These are phyloP conservation scores for Alternaria burnsii DNA, from an alignment of 2,329 filamentous ascomycete species.

Conservation along the genomic window DNA sequence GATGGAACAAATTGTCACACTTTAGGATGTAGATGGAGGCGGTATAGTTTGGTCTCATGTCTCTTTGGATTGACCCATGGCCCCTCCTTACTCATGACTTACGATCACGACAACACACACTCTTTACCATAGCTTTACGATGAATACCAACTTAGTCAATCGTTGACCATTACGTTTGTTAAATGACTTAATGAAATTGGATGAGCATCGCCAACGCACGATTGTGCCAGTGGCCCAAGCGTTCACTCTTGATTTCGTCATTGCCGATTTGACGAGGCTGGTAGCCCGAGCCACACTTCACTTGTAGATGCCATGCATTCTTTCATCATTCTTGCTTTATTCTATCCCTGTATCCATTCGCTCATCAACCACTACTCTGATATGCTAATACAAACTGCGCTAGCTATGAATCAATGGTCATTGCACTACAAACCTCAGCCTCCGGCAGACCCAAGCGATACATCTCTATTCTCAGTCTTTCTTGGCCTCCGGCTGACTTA, in stretches of 20 bases:
- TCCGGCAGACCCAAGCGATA: too few species aligned
- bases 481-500: neutral
- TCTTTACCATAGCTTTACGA: neutral
- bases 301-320: neutral
- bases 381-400: too few species aligned
- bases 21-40: neutral
- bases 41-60: neutral
- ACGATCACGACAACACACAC: neutral
- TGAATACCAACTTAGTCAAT: neutral
- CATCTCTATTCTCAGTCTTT: neutral
- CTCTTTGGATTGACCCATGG: conserved; percentile 21
- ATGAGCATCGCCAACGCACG: neutral
- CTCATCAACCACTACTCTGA: neutral
- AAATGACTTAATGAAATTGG: neutral
- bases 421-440: too few species aligned
- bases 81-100: conserved; percentile 10
- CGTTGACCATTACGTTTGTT: neutral
- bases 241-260: neutral
- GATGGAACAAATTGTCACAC: conserved; percentile 14
- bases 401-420: too few species aligned
- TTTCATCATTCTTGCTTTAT: neutral
- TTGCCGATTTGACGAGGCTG: neutral
- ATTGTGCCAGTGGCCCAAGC: neutral
- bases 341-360: neutral
- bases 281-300: neutral